A percentile compares a stretch with the other conserved stretches of the same genome.
These are phyloP conservation scores for Mortierella sp. DNA, from an alignment of 371 early-diverging fungal species.

Conservation along the genomic window DNA sequence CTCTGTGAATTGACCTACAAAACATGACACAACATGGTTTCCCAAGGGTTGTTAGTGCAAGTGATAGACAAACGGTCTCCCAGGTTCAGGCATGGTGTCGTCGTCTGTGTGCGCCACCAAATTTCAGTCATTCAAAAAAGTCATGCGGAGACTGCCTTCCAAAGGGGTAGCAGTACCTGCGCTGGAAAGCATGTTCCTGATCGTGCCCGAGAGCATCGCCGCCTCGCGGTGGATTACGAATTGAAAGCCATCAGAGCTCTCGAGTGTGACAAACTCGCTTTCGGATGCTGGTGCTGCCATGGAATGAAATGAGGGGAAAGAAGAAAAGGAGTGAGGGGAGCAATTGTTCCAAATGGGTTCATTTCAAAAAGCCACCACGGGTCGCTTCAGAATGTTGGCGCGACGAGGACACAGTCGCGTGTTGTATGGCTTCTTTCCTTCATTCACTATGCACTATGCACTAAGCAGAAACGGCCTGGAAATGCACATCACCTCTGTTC, in stretches of 20 bases:
- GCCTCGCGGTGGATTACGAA: slow-evolving; percentile 89
- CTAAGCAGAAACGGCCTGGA: too few relatives aligned
- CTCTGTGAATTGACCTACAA: slow-evolving; percentile 88
- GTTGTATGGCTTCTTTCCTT: too few relatives aligned
- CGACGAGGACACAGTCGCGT: too few relatives aligned
- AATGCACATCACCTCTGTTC: neutral
- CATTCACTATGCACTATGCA: too few relatives aligned
- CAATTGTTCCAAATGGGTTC: neutral
- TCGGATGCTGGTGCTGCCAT: slow-evolving; percentile 30
- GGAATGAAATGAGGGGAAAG: neutral
- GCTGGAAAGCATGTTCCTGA: slow-evolving; percentile 91
- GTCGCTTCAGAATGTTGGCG: too few relatives aligned
- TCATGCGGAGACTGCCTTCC: neutral
- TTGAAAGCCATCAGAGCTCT: slow-evolving; percentile 90
- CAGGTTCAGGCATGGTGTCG: too few relatives aligned
- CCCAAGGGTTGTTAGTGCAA: too few relatives aligned
- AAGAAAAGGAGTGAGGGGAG: neutral
- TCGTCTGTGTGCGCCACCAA: slow-evolving; percentile 23
- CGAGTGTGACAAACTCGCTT: slow-evolving; percentile 76
- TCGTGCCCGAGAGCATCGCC: slow-evolving; percentile 91
- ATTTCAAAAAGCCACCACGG: too few relatives aligned
- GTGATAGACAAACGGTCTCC: too few relatives aligned
- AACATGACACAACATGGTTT: neutral
- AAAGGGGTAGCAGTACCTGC: slow-evolving; percentile 61
- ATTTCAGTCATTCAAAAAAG: neutral